A percentile compares a stretch with the other conserved stretches of the same genome.
Evolutionary conservation across 768 basidiomycete genomes (phyloP).

Genomic region (Russula sp.): DNA sequence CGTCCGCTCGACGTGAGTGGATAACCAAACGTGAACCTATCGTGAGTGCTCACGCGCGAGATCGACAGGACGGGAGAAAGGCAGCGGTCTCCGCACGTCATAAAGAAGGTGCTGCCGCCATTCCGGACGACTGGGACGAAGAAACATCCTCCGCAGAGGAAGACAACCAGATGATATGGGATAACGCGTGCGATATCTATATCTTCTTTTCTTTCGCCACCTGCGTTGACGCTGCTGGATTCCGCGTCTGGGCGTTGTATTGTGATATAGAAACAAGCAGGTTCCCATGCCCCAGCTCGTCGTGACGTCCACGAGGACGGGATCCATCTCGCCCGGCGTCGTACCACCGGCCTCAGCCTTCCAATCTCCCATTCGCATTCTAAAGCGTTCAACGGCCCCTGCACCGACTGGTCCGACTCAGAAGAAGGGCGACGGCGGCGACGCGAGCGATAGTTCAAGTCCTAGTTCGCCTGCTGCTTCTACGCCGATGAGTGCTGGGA

Average conservation of each 20-base stretch:
- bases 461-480: conserved; percentile 19
- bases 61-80: conserved; percentile 4
- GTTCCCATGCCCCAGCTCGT: conserved; percentile 67
- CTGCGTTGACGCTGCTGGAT: no score
- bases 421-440: conserved; percentile 24
- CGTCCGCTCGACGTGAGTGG: conserved; percentile 21
- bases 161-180: conserved; percentile 58
- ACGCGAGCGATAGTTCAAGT: not conserved
- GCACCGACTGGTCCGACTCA: conserved; percentile 24
- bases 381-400: conserved; percentile 52
- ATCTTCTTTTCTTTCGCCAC: conserved; percentile 27
- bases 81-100: conserved; percentile 1
- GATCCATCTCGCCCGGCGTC: conserved; percentile 35
- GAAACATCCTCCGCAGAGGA: conserved; percentile 46
- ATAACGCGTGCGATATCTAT: conserved; percentile 59
- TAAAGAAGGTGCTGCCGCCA: conserved; percentile 14
- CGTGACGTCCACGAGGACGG: conserved; percentile 41
- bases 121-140: conserved; percentile 61
- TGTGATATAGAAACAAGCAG: conserved; percentile 49
- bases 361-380: conserved; percentile 62
- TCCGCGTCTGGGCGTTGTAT: not conserved
- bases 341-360: conserved; percentile 56
- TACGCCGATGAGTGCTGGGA: conserved; percentile 34
- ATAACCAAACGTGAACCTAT: not conserved
- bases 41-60: conserved; percentile 2